phyloP scores from a whole-genome alignment of 2,329 filamentous ascomycete genomes.

The Thermoascus crustaceus region DNA sequence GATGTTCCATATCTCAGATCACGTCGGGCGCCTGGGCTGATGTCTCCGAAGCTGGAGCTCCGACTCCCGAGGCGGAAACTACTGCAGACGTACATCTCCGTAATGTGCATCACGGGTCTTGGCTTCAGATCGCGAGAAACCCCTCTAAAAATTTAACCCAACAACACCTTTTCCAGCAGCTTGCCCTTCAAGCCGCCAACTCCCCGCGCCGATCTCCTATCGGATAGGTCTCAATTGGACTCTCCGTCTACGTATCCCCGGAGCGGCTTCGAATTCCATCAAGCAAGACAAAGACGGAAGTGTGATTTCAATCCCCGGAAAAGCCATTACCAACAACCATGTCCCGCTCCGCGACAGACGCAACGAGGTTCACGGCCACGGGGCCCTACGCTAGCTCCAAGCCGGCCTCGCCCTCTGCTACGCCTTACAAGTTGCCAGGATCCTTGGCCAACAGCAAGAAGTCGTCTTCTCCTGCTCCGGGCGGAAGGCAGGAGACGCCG shows the following conservation, averaged over 20 bases:
- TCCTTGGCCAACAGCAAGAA: conserved; percentile 14
- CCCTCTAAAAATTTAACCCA: conserved; percentile 3
- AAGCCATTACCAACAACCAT: conserved; percentile 25
- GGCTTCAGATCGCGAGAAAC: conserved; percentile 1
- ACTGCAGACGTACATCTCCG: not conserved
- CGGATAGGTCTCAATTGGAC: not conserved
- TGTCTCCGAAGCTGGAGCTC: conserved; percentile 1
- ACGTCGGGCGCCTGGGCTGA: too few species aligned
- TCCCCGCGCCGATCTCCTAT: not conserved
- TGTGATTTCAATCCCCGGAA: not conserved
- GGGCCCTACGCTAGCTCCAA: conserved; percentile 42
- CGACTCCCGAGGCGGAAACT: conserved; percentile 3
- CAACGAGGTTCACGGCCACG: conserved; percentile 45
- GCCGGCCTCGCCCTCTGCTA: conserved; percentile 16
- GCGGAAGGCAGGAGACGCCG: conserved; percentile 48
- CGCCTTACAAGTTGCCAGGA: conserved; percentile 25
- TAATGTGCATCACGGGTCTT: conserved; percentile 3
- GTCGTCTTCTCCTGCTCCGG: conserved; percentile 16
- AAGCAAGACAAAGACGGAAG: not conserved
- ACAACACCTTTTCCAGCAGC: not conserved
- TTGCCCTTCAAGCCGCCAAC: too few species aligned
- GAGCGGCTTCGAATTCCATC: not conserved
- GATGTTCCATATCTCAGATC: too few species aligned
- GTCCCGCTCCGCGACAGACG: conserved; percentile 42
- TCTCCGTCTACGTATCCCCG: not conserved